Evolutionary conservation across 805 yeast genomes (phyloP).

Genomic region (Millerago galiae): DNA sequence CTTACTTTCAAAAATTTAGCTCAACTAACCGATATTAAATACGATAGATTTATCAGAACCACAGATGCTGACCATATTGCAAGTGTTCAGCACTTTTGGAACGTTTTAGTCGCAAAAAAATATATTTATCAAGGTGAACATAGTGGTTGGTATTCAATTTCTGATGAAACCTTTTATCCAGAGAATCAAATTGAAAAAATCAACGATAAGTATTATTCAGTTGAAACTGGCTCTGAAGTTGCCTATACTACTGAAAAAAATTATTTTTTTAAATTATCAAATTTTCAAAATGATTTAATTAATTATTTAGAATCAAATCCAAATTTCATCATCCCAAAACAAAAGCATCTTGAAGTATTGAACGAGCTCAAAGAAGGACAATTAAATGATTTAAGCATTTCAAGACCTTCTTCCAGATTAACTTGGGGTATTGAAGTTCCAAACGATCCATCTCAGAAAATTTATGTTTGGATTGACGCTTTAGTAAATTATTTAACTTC

Average conservation of each 20-base stretch:
- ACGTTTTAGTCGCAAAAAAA: conserved; percentile 47
- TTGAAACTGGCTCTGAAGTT: conserved; percentile 75
- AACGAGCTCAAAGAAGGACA: conserved; percentile 45
- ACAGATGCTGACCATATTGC: conserved; percentile 74
- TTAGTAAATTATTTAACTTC: conserved; percentile 77
- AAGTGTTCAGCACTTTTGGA: conserved; percentile 71
- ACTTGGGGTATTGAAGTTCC: conserved; percentile 93
- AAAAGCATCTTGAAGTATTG: conserved; percentile 48
- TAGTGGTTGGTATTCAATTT: conserved; percentile 89
- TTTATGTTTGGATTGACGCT: conserved; percentile 98
- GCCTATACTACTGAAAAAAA: conserved; percentile 71
- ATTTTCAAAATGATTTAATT: conserved; percentile 51
- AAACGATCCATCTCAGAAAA: conserved; percentile 62
- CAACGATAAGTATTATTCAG: conserved; percentile 36
- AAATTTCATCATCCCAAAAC: conserved; percentile 58
- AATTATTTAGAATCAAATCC: conserved; percentile 42
- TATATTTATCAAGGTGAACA: conserved; percentile 78
- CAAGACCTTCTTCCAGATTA: conserved; percentile 73
- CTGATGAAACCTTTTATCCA: conserved; percentile 93
- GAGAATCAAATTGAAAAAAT: conserved; percentile 55
- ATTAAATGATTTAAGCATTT: conserved; percentile 72
- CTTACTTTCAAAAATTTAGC: conserved; percentile 62
- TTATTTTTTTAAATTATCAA: conserved; percentile 73
- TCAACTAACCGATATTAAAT: conserved; percentile 44
- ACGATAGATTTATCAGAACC: conserved; percentile 81